phyloP scores from a whole-genome alignment of 2,329 filamentous ascomycete species.

The Sclerotinia minor region DNA sequence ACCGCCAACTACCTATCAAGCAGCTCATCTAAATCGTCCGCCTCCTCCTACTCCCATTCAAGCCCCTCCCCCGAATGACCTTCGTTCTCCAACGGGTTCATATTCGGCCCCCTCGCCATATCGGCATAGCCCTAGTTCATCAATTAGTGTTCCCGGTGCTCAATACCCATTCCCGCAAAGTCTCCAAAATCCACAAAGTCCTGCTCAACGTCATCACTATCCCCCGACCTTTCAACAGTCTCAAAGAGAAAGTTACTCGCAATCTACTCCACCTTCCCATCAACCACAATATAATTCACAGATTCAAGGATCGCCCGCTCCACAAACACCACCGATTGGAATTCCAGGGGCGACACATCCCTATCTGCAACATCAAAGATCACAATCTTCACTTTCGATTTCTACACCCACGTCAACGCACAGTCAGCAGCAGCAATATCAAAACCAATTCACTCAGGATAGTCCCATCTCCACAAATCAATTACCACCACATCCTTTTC shows the following conservation, averaged over 20 bases:
- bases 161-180: slow-evolving; percentile 41
- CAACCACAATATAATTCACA: slow-evolving; percentile 39
- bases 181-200: slow-evolving; percentile 40
- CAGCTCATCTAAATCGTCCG: slow-evolving; percentile 39
- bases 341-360: slow-evolving; percentile 40
- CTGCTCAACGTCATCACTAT: slow-evolving; percentile 41
- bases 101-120: slow-evolving; percentile 43
- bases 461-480: slow-evolving; percentile 48
- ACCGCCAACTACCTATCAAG: slow-evolving; percentile 41
- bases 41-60: slow-evolving; percentile 47
- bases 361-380: slow-evolving; percentile 48
- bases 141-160: slow-evolving; percentile 30
- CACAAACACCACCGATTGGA: slow-evolving; percentile 42
- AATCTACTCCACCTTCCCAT: slow-evolving; percentile 34
- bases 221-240: slow-evolving; percentile 31
- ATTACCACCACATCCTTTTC: slow-evolving; percentile 35
- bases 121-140: slow-evolving; percentile 39
- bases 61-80: slow-evolving; percentile 43
- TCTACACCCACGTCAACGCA: slow-evolving; percentile 63
- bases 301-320: slow-evolving; percentile 37
- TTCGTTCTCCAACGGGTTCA: slow-evolving; percentile 47
- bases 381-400: slow-evolving; percentile 59
- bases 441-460: slow-evolving; percentile 50
- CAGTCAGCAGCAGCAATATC: slow-evolving; percentile 49
- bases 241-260: slow-evolving; percentile 40